Percentiles rank a stretch among this genome's conserved stretches.
These are phyloP conservation scores for Fraxinus pennsylvanica DNA, from an alignment of 257 asterid genomes.

Conservation along the genomic window DNA sequence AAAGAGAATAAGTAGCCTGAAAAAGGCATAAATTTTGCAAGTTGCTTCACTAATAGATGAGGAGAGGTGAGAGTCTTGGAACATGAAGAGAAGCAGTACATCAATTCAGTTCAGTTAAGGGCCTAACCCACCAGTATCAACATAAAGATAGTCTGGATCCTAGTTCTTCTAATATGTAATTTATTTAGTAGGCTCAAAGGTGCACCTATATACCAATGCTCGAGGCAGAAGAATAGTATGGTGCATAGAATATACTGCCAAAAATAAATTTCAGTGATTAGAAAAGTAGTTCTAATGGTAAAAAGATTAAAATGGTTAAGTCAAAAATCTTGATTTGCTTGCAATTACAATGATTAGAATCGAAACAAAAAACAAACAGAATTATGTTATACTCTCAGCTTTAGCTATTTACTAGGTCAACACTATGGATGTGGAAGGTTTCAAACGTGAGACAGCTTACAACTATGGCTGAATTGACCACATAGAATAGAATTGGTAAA, in stretches of 20 bases:
- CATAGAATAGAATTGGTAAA: neutral
- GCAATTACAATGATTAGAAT: neutral
- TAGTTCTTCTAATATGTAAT: neutral
- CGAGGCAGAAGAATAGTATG: neutral
- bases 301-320: neutral
- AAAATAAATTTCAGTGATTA: neutral
- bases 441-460: neutral
- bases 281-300: neutral
- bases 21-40: neutral
- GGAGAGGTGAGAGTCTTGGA: neutral
- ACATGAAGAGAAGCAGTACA: neutral
- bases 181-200: neutral
- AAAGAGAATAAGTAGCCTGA: neutral
- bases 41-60: constrained; percentile 2
- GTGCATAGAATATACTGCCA: neutral
- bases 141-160: neutral
- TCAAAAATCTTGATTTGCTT: neutral
- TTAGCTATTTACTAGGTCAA: neutral
- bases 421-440: neutral
- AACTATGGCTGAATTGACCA: constrained; percentile 4
- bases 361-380: neutral
- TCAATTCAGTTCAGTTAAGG: neutral
- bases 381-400: neutral
- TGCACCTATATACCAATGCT: neutral
- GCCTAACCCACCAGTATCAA: neutral